Evolutionary conservation across 257 asterid genomes (phyloP), one percentile per base, ranked within the genome.

Genomic region (Voacanga thouarsii): DNA sequence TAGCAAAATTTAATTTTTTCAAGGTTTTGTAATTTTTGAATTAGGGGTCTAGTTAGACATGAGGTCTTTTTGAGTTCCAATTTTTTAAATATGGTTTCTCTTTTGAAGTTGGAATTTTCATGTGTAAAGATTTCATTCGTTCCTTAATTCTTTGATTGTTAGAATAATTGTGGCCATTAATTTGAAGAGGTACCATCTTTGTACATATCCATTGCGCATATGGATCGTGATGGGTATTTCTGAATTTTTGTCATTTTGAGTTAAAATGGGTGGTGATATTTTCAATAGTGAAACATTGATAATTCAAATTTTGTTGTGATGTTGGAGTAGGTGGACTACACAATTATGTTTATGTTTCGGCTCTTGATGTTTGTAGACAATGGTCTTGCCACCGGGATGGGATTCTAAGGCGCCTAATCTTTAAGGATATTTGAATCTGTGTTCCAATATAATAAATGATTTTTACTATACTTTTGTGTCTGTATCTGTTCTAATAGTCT

Each of bases 321-420:
- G 59, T 64, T 80, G 82, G 24, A 72, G 49, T 83, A 96, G 99
- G 99, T 90, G 78, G 99, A 95, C 83, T 95, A 95, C 77, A 87
- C 94, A 1, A 30, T 90, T 3, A 98, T 95, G 82, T 95, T 93
- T 76, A 79, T 93, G 71, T 91, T 95, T 84, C 94, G 99, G 83
- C 89, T 93, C 78, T 86, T 95, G 94, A 95, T 95, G 99, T 95
- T 95, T 80, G 89, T 91, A 69, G 99, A 95, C 81, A 93, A 95
- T 81, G 98, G 96, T 24, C 86, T 95, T 84, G 94, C 99, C 79
- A 83, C 97, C 79, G 99, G 98, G 80, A 91, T 95, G 98, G 99
- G 97, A 90, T 84, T 95, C 98, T 95, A 91, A 95, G 97, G 72
- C 79, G 79, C 64, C 43, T 44, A 55, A 37, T 59, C 71, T 78